Conservation (phyloP, 2,329 filamentous ascomycete species). For the Pseudogymnoascus sp. region DNA sequence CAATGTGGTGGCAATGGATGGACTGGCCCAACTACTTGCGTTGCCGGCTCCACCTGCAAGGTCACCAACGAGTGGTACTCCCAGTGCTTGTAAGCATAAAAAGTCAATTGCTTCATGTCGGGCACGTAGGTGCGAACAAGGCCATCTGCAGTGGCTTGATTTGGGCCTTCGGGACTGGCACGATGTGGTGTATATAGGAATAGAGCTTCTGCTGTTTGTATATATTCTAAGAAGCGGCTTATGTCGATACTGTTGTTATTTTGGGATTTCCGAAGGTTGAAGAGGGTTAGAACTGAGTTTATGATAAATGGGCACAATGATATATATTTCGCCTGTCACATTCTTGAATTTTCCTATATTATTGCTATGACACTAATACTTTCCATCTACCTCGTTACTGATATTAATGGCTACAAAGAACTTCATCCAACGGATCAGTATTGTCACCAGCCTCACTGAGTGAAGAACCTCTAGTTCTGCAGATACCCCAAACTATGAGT, state of each 20-base stretch:
- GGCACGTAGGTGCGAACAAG: neutral
- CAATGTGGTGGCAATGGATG: constrained; percentile 14
- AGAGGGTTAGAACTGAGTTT: neutral
- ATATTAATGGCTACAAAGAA: no score
- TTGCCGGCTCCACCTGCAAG: constrained; percentile 13
- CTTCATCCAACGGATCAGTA: no score
- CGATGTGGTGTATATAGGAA: neutral
- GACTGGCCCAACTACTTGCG: constrained; percentile 18
- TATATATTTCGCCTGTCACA: neutral
- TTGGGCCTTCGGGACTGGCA: neutral
- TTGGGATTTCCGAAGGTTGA: neutral
- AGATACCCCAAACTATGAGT: no score
- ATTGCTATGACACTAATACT: neutral
- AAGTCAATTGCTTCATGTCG: neutral
- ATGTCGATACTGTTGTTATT: neutral
- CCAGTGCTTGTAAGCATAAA: constrained; percentile 18
- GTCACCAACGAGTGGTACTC: constrained; percentile 19
- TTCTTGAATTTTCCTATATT: neutral
- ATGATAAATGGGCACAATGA: neutral
- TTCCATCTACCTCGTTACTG: no score
- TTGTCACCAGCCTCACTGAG: no score
- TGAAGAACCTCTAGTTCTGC: no score
- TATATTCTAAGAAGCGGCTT: neutral
- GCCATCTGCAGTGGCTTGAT: neutral
- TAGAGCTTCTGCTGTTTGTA: constrained; percentile 2